Percentiles rank a stretch among this genome's conserved stretches.
These are phyloP conservation scores for Cercophora sp. DNA, from an alignment of 495 filamentous ascomycete species.

Conservation along the genomic window DNA sequence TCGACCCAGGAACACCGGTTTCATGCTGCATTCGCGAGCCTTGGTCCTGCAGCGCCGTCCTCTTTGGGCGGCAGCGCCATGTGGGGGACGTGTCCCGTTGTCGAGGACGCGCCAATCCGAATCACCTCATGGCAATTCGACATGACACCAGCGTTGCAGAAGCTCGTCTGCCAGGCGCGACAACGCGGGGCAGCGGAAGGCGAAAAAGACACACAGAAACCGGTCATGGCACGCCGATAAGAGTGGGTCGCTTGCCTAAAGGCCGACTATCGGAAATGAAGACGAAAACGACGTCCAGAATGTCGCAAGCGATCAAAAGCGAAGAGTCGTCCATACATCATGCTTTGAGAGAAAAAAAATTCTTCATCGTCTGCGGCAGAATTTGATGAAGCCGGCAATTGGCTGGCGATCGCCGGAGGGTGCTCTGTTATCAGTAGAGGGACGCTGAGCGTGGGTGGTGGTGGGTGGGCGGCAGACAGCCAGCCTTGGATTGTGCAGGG, in stretches of 20 bases:
- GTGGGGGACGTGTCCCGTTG: neutral
- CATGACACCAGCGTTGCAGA: neutral
- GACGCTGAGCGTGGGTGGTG: neutral
- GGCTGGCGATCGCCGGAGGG: neutral
- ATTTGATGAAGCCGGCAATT: conserved; percentile 1
- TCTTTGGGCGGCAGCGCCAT: neutral
- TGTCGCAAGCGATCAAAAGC: neutral
- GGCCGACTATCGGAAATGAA: neutral
- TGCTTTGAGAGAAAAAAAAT: neutral
- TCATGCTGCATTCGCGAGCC: neutral
- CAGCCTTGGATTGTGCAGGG: conserved; percentile 13
- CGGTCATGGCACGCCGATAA: neutral
- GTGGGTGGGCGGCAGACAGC: neutral
- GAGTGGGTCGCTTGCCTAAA: neutral
- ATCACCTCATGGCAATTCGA: conserved; percentile 1
- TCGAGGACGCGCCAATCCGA: neutral
- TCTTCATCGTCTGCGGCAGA: too few relatives aligned
- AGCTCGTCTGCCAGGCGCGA: too few relatives aligned
- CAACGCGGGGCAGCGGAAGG: too few relatives aligned
- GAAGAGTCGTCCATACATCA: too few relatives aligned
- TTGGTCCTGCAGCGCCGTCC: conserved; percentile 1
- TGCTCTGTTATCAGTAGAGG: neutral
- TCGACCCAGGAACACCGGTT: too few relatives aligned
- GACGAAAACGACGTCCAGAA: neutral
- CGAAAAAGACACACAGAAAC: neutral